phyloP scores from a whole-genome alignment of 148 eudicot genomes.

The Dysphania ambrosioides region DNA sequence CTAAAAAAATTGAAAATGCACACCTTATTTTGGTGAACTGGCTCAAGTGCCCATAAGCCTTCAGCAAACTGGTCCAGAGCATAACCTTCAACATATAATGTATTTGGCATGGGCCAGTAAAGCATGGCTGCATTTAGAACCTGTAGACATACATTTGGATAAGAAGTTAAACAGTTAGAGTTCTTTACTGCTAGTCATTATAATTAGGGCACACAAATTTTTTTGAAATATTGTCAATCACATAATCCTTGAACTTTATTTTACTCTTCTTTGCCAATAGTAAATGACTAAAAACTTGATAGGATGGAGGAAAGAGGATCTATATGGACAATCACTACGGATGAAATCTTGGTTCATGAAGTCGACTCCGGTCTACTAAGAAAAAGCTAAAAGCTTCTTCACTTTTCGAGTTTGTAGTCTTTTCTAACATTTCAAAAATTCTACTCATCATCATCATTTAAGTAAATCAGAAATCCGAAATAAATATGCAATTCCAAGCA shows the following conservation, averaged over 20 bases:
- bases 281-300: too few relatives aligned
- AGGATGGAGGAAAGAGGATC: too few relatives aligned
- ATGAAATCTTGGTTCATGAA: too few relatives aligned
- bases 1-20: conserved; percentile 9
- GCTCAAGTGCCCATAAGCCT: conserved; percentile 73
- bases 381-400: too few relatives aligned
- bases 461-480: too few relatives aligned
- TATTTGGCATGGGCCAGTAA: conserved; percentile 81
- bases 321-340: too few relatives aligned
- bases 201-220: background rate
- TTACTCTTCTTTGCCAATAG: too few relatives aligned
- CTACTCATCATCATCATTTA: too few relatives aligned
- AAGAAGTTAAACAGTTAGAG: background rate
- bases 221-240: background rate
- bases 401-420: too few relatives aligned
- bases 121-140: conserved; percentile 98
- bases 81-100: conserved; percentile 84
- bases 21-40: conserved; percentile 90
- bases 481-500: too few relatives aligned
- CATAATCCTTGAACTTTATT: background rate
- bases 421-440: too few relatives aligned
- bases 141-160: conserved; percentile 33
- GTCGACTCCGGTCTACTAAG: too few relatives aligned
- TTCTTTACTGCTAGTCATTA: background rate
- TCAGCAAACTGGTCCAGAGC: conserved; percentile 91